Conservation (phyloP, 148 eudicot genomes). For the Amaranthus palmeri region DNA sequence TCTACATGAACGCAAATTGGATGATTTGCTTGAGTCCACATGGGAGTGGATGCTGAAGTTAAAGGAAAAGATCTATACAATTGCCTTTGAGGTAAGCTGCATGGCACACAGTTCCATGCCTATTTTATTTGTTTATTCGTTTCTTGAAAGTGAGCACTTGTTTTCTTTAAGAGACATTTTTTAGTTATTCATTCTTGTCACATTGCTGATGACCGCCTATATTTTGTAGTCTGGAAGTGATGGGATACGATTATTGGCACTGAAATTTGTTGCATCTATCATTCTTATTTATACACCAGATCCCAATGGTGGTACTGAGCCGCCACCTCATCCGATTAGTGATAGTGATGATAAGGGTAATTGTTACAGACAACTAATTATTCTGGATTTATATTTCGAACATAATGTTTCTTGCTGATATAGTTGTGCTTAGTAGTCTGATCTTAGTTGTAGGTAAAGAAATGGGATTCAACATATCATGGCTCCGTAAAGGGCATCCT, state of each 20-base stretch:
- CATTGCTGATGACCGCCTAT: conserved; percentile 6
- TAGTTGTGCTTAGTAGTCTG: conserved; percentile 11
- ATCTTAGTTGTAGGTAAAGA: conserved; percentile 35
- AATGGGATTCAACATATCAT: conserved; percentile 67
- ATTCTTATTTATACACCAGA: conserved; percentile 86
- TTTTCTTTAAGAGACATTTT: not conserved
- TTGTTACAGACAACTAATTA: conserved; percentile 36
- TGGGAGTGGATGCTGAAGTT: conserved; percentile 76
- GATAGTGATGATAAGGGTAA: conserved; percentile 55
- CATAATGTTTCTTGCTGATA: conserved; percentile 5
- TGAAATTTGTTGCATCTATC: conserved; percentile 77
- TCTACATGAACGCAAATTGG: conserved; percentile 53
- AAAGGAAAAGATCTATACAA: conserved; percentile 71
- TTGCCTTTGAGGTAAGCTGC: conserved; percentile 76
- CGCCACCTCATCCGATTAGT: conserved; percentile 42
- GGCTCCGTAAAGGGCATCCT: conserved; percentile 96
- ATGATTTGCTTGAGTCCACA: conserved; percentile 57
- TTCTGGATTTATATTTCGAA: conserved; percentile 1
- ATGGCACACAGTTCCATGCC: conserved; percentile 10
- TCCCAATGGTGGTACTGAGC: conserved; percentile 73
- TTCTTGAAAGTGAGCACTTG: not conserved
- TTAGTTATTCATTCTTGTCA: not conserved
- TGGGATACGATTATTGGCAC: conserved; percentile 72
- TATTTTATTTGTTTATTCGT: not conserved
- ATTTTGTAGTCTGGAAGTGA: conserved; percentile 61